A percentile compares a stretch with the other conserved stretches of the same genome.
phyloP scores from a whole-genome alignment of 2,329 filamentous ascomycete genomes.

The Cladobotryum mycophilum region DNA sequence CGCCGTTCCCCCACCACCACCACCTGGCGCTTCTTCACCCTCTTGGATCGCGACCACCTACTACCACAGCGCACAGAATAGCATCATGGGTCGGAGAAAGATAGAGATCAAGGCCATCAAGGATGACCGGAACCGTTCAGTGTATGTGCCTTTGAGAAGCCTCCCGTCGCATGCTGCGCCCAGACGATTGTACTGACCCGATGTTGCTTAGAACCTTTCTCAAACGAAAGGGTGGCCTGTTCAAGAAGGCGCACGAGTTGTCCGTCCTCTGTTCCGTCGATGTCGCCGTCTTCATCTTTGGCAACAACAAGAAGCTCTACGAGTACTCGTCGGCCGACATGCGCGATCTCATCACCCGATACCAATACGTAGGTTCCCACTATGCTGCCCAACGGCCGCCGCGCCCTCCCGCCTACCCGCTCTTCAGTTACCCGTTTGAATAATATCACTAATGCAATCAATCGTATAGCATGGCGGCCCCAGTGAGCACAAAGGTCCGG shows the following conservation, averaged over 20 bases:
- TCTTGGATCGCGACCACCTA: conserved; percentile 5
- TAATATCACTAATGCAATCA: background rate
- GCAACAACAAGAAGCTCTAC: conserved; percentile 97
- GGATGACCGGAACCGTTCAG: conserved; percentile 93
- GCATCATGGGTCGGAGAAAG: conserved; percentile 82
- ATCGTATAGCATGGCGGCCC: conserved; percentile 71
- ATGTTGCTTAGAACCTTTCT: conserved; percentile 70
- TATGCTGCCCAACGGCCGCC: conserved; percentile 7
- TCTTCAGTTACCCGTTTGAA: background rate
- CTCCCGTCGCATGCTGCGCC: background rate
- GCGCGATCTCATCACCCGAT: conserved; percentile 79
- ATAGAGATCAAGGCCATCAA: conserved; percentile 99
- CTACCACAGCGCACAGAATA: conserved; percentile 7
- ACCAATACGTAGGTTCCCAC: conserved; percentile 71
- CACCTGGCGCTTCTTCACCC: conserved; percentile 13
- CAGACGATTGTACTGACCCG: conserved; percentile 15
- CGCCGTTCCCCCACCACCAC: background rate
- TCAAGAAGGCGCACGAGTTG: conserved; percentile 99
- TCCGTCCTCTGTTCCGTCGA: conserved; percentile 97
- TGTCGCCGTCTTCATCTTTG: conserved; percentile 97
- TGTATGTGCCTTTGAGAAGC: conserved; percentile 56
- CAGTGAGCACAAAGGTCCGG: conserved; percentile 93
- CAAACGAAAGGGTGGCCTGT: conserved; percentile 96
- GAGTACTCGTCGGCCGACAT: conserved; percentile 95
- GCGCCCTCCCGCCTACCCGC: background rate